These are phyloP conservation scores for Tulasnella sp. DNA, from an alignment of 768 basidiomycete species.

Conservation along the genomic window DNA sequence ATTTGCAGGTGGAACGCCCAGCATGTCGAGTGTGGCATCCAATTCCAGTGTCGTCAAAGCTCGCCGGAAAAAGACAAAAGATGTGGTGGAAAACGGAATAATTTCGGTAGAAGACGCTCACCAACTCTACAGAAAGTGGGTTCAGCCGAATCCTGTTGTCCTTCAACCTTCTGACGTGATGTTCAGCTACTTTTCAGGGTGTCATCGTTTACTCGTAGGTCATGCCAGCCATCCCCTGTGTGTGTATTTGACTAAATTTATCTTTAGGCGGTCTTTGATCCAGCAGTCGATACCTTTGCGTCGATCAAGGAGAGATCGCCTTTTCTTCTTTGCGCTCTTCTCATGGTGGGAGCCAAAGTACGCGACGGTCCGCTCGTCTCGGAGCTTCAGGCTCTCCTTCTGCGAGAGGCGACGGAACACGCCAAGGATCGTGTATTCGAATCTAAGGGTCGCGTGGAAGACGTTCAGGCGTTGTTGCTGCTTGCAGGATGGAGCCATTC, in stretches of 20 bases:
- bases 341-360: slow-evolving; percentile 20
- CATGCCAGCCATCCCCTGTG: neutral
- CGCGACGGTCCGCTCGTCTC: slow-evolving; percentile 16
- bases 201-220: slow-evolving; percentile 17
- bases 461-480: slow-evolving; percentile 29
- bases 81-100: slow-evolving; percentile 18
- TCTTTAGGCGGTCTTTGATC: slow-evolving; percentile 17
- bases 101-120: slow-evolving; percentile 18
- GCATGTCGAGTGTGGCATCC: slow-evolving; percentile 10
- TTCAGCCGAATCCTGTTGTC: neutral
- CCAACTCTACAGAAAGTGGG: slow-evolving; percentile 18
- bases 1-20: neutral
- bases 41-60: slow-evolving; percentile 1
- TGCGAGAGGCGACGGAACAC: slow-evolving; percentile 11
- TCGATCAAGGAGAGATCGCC: slow-evolving; percentile 15
- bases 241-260: neutral
- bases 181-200: slow-evolving; percentile 18
- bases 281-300: slow-evolving; percentile 16
- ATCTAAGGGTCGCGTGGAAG: slow-evolving; percentile 24
- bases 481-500: slow-evolving; percentile 28
- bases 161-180: neutral
- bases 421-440: slow-evolving; percentile 16
- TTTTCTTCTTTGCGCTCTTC: slow-evolving; percentile 18
- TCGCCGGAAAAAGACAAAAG: slow-evolving; percentile 1
- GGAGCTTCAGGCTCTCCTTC: slow-evolving; percentile 13